Evolutionary conservation across 1,284 basidiomycete genomes (phyloP).

Genomic region (Rhodotorula sp.): DNA sequence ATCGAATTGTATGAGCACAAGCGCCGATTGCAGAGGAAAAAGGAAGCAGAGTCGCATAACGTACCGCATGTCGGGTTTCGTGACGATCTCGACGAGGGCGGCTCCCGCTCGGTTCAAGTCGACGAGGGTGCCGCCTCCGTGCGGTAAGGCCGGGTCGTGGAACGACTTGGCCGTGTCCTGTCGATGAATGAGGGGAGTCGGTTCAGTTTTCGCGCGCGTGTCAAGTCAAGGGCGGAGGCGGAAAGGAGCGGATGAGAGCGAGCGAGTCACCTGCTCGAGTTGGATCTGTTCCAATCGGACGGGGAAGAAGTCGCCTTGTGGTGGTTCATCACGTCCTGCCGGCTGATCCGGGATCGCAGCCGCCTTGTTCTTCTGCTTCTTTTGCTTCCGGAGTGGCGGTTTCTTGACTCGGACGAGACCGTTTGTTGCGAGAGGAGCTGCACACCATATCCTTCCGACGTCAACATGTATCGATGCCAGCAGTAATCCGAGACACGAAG

Average conservation of each 20-base stretch:
- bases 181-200: neutral
- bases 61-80: slow-evolving; percentile 76
- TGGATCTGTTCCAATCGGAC: slow-evolving; percentile 92
- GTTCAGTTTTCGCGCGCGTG: neutral
- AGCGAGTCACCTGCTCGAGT: slow-evolving; percentile 79
- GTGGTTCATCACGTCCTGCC: neutral
- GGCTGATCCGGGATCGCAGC: neutral
- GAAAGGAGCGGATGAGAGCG: neutral
- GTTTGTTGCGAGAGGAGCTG: slow-evolving; percentile 74
- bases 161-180: slow-evolving; percentile 94
- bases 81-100: slow-evolving; percentile 94
- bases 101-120: slow-evolving; percentile 90
- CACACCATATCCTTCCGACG: neutral
- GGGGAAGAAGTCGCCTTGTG: slow-evolving; percentile 26
- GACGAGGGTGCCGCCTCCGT: slow-evolving; percentile 61
- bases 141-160: slow-evolving; percentile 57
- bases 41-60: neutral
- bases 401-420: slow-evolving; percentile 53
- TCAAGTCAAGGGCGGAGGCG: neutral
- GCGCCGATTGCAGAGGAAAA: slow-evolving; percentile 1
- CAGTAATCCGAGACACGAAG: too few species aligned
- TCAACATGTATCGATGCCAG: neutral
- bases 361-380: slow-evolving; percentile 51
- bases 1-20: neutral
- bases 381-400: slow-evolving; percentile 25